Evolutionary conservation across 73 alveolate genomes (phyloP).

Genomic region (Symbiodinium natans): DNA sequence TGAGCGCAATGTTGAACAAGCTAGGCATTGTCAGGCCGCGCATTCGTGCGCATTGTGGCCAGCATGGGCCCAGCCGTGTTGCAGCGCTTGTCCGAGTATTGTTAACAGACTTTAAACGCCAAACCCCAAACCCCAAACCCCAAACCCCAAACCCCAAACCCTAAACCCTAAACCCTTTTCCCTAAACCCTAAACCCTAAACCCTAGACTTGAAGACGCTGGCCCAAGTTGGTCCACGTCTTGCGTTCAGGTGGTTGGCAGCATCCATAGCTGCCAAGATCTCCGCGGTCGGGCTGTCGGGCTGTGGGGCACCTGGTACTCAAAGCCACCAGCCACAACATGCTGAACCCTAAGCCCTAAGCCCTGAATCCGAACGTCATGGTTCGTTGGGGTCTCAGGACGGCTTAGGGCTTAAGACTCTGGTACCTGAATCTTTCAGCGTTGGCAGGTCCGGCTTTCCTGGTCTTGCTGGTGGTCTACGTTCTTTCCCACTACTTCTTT

Average conservation of each 20-base stretch:
- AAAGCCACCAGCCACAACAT: neutral
- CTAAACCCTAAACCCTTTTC: too few relatives aligned
- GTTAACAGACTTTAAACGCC: too few relatives aligned
- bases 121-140: too few relatives aligned
- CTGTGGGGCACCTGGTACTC: neutral
- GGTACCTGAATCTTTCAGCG: neutral
- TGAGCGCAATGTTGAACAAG: slow-evolving; percentile 83
- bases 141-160: too few relatives aligned
- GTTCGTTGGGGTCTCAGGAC: neutral
- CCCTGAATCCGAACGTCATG: neutral
- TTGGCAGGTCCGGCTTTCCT: slow-evolving; percentile 47
- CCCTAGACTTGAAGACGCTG: too few relatives aligned
- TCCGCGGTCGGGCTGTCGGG: slow-evolving; percentile 56
- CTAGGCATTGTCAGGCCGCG: slow-evolving; percentile 71
- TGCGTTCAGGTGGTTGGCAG: slow-evolving; percentile 30
- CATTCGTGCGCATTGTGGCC: too few relatives aligned
- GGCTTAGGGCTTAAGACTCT: neutral
- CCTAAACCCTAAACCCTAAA: too few relatives aligned
- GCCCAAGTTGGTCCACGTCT: too few relatives aligned
- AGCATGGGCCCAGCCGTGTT: too few relatives aligned
- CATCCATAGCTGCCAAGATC: slow-evolving; percentile 8
- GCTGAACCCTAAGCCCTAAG: neutral
- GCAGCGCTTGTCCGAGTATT: too few relatives aligned
- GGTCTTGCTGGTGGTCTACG: slow-evolving; percentile 27
- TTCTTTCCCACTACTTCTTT: slow-evolving; percentile 45